Conservation (phyloP, 2,329 filamentous ascomycete species). For the Seiridium unicorne region DNA sequence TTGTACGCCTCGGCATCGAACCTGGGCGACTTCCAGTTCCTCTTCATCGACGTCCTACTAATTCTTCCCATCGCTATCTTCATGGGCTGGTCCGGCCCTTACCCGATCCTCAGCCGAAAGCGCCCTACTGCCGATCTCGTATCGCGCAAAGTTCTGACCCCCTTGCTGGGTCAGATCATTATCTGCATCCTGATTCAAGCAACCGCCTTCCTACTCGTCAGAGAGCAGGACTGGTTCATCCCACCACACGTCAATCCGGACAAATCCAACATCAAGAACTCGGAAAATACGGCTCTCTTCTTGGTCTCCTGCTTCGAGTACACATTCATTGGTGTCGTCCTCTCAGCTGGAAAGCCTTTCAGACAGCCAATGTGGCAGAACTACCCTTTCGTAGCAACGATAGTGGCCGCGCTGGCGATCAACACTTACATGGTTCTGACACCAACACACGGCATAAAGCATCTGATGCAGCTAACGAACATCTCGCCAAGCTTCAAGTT, state of each 20-base stretch:
- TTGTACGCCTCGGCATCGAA: slow-evolving; percentile 93
- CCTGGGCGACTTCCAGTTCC: slow-evolving; percentile 92
- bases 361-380: slow-evolving; percentile 78
- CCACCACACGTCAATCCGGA: slow-evolving; percentile 76
- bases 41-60: slow-evolving; percentile 90
- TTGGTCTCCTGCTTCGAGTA: slow-evolving; percentile 92
- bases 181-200: slow-evolving; percentile 79
- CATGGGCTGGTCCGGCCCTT: slow-evolving; percentile 96
- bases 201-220: slow-evolving; percentile 70
- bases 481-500: slow-evolving; percentile 72
- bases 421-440: slow-evolving; percentile 78
- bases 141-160: slow-evolving; percentile 85
- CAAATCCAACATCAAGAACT: slow-evolving; percentile 84
- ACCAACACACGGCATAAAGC: slow-evolving; percentile 66
- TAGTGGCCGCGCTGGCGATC: slow-evolving; percentile 64
- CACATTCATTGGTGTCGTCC: slow-evolving; percentile 81
- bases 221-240: slow-evolving; percentile 78
- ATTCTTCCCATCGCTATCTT: slow-evolving; percentile 97
- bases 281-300: slow-evolving; percentile 90
- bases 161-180: slow-evolving; percentile 82
- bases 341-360: slow-evolving; percentile 91
- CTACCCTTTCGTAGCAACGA: slow-evolving; percentile 79
- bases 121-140: slow-evolving; percentile 90
- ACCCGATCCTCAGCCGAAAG: slow-evolving; percentile 74
- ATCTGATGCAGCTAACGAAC: slow-evolving; percentile 81